Evolutionary conservation across 2,329 filamentous ascomycete species (phyloP).

Genomic region (Aureobasidium sp.): DNA sequence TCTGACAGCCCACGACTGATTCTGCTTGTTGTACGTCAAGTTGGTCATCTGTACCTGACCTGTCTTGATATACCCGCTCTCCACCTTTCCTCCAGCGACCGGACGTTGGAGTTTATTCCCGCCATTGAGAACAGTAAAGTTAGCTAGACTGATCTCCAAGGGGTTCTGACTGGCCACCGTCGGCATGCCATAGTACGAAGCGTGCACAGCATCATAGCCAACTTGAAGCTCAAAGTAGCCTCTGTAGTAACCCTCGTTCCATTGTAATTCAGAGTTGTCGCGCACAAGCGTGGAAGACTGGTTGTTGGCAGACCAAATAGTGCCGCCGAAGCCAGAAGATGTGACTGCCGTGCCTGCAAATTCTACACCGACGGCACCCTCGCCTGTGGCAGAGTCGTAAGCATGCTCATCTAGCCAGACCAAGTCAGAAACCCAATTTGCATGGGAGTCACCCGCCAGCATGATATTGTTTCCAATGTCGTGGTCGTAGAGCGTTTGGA

Average conservation of each 20-base stretch:
- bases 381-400: constrained; percentile 31
- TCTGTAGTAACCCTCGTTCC: constrained; percentile 64
- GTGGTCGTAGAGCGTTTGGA: constrained; percentile 59
- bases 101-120: constrained; percentile 50
- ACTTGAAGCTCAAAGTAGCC: constrained; percentile 63
- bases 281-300: constrained; percentile 34
- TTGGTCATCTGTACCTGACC: constrained; percentile 27
- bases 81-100: constrained; percentile 42
- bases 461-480: constrained; percentile 69
- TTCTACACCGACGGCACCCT: constrained; percentile 41
- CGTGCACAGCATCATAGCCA: constrained; percentile 47
- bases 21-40: constrained; percentile 22
- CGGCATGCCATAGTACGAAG: constrained; percentile 57
- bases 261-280: constrained; percentile 58
- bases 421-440: constrained; percentile 49
- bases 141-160: constrained; percentile 58
- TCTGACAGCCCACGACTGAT: constrained; percentile 6
- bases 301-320: constrained; percentile 44
- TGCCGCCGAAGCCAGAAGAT: constrained; percentile 51
- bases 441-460: constrained; percentile 63
- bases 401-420: constrained; percentile 35
- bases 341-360: constrained; percentile 60
- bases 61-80: constrained; percentile 50
- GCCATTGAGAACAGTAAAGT: constrained; percentile 57
- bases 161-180: constrained; percentile 52